Evolutionary conservation across 2,329 filamentous ascomycete genomes (phyloP).

Genomic region (Beauveria caledonica): DNA sequence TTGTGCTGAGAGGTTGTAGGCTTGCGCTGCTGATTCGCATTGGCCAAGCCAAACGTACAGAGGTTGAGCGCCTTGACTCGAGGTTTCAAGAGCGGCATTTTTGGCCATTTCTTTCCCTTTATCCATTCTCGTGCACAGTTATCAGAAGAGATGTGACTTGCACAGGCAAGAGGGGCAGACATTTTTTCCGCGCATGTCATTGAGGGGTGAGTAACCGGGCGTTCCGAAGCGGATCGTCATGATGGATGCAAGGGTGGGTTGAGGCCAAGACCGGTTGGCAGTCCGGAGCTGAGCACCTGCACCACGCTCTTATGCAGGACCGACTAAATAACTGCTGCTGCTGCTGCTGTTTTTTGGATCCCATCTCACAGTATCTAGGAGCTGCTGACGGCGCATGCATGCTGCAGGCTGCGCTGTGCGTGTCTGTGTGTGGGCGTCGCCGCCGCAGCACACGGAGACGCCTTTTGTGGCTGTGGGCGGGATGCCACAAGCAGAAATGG

Average conservation of each 20-base stretch:
- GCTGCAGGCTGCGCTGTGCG: background rate
- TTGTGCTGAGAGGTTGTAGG: background rate
- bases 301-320: background rate
- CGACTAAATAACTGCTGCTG: background rate
- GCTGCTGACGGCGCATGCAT: background rate
- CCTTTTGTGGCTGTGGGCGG: background rate
- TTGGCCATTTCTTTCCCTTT: background rate
- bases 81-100: background rate
- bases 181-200: background rate
- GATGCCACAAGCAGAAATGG: slow-evolving; percentile 1
- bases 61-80: background rate
- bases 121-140: no score
- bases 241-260: background rate
- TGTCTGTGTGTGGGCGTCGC: background rate
- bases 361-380: background rate
- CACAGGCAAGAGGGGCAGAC: background rate
- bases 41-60: background rate
- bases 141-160: background rate
- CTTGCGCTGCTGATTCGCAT: background rate
- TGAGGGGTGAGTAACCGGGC: background rate
- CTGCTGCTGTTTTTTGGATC: background rate
- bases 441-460: background rate
- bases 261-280: background rate
- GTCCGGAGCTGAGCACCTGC: background rate
- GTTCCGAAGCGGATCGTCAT: background rate